Conservation (phyloP, 2,329 filamentous ascomycete species). For the Didymellaceae sp. region DNA sequence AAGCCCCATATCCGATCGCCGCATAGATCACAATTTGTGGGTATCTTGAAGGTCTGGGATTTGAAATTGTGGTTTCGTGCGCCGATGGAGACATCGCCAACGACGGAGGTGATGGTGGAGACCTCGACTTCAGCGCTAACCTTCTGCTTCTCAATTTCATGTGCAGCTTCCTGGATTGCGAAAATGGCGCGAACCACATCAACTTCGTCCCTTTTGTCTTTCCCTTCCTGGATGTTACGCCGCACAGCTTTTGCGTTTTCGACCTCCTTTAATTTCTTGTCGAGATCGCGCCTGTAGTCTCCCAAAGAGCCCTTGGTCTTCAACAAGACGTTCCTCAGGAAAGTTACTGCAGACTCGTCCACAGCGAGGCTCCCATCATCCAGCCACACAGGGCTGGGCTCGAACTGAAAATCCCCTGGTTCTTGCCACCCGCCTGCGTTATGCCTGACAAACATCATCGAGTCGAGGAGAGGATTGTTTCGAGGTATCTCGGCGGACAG, state of each 20-base stretch:
- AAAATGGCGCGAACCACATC: conserved; percentile 85
- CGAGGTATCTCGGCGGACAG: conserved; percentile 81
- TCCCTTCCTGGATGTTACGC: conserved; percentile 78
- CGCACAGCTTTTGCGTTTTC: conserved; percentile 77
- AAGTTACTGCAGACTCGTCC: conserved; percentile 87
- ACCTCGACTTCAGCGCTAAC: conserved; percentile 92
- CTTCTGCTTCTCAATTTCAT: conserved; percentile 81
- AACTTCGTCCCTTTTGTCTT: conserved; percentile 87
- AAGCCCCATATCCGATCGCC: conserved; percentile 97
- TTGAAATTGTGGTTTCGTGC: conserved; percentile 98
- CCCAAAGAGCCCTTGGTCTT: conserved; percentile 87
- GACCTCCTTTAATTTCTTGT: conserved; percentile 85
- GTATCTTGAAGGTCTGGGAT: conserved; percentile 98
- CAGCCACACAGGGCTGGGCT: conserved; percentile 96
- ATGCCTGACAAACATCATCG: conserved; percentile 97
- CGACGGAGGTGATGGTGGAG: conserved; percentile 85
- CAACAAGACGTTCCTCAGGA: conserved; percentile 85
- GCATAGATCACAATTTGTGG: conserved; percentile 96
- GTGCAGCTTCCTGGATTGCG: conserved; percentile 80
- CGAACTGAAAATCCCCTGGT: conserved; percentile 82
- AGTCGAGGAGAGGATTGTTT: conserved; percentile 88
- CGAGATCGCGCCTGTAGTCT: conserved; percentile 80
- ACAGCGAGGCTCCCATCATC: conserved; percentile 87
- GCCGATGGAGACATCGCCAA: conserved; percentile 90
- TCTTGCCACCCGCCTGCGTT: conserved; percentile 85